Base-by-base conservation (phyloP, 805 yeast genomes). In the Starmerella sirachaensis region DNA sequence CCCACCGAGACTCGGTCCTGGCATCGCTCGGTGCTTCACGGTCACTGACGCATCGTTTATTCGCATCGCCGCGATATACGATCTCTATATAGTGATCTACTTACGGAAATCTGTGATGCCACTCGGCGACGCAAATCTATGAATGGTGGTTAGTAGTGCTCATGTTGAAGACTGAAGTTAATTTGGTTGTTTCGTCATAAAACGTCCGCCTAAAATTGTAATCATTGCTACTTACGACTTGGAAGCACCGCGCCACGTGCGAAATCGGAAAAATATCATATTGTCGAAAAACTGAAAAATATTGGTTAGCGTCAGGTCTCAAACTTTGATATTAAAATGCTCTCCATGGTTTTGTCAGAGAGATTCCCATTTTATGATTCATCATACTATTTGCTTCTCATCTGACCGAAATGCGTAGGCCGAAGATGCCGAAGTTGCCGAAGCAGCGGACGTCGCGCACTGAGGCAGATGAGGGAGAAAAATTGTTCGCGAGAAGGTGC, bases 91-190 rank as follows among this genome's bases (percentile, higher is more conserved):
- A n/a, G n/a, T n/a, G n/a, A n/a, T n/a, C n/a, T n/a, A n/a, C n/a
- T n/a, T n/a, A n/a, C n/a, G n/a, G n/a, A n/a, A n/a, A n/a, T n/a
- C n/a, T n/a, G n/a, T n/a, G n/a, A n/a, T n/a, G n/a, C n/a, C n/a
- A n/a, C n/a, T n/a, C n/a, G n/a, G n/a, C n/a, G n/a, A n/a, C n/a
- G n/a, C 21, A 8, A 5, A 2, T 12, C 12, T 31, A 9, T 31
- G 26, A 31, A 7, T 8, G 21, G 27, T 20, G 18, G 51, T 47
- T 47, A 47, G 51, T 41, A 31, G n/a, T 31, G 53, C 57, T 55
- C 59, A 52, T 54, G 40, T 55, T 54, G 58, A 55, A 55, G 59
- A 55, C 59, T 55, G 59, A 55, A 55, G 59, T 51, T 44, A 41
- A 35, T 20, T 16, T 47, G 29, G 30, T 36, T 46, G 33, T 50